Conservation (phyloP, 805 yeast species). For the Yueomyces sinensis region DNA sequence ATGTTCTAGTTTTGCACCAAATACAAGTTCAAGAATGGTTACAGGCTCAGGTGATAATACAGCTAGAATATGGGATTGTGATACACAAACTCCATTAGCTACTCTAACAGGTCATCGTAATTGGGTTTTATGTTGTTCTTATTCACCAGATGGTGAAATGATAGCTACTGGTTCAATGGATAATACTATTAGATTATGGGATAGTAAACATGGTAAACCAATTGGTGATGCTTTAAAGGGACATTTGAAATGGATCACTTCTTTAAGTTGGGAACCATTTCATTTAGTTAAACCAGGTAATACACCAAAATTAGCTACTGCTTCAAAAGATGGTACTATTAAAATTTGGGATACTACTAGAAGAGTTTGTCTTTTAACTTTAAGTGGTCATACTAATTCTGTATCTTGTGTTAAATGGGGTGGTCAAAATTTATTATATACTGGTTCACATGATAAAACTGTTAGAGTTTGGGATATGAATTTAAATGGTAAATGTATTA, state of each 20-base stretch:
- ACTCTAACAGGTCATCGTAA: conserved; percentile 76
- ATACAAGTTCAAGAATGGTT: conserved; percentile 70
- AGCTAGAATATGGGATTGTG: conserved; percentile 94
- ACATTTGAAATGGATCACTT: conserved; percentile 81
- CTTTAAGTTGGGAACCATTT: conserved; percentile 87
- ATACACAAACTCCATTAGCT: conserved; percentile 79
- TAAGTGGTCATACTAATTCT: conserved; percentile 79
- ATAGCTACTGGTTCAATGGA: conserved; percentile 98
- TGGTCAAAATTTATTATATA: conserved; percentile 70
- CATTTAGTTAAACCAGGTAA: conserved; percentile 62
- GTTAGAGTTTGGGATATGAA: conserved; percentile 82
- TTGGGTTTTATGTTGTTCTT: conserved; percentile 87
- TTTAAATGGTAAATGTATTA: conserved; percentile 59
- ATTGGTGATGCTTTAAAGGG: conserved; percentile 67
- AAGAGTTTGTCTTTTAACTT: conserved; percentile 50
- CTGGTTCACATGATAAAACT: conserved; percentile 90
- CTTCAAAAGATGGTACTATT: conserved; percentile 84
- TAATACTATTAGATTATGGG: conserved; percentile 80
- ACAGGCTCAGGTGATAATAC: conserved; percentile 96
- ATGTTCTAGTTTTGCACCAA: conserved; percentile 88
- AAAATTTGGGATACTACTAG: conserved; percentile 78
- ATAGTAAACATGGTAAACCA: conserved; percentile 56
- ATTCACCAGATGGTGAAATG: conserved; percentile 84
- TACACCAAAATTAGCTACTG: conserved; percentile 63
- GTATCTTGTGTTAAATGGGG: conserved; percentile 98